These are phyloP conservation scores for Pseudocercospora pini-densiflorae DNA, from an alignment of 2,329 filamentous ascomycete genomes.

Conservation along the genomic window DNA sequence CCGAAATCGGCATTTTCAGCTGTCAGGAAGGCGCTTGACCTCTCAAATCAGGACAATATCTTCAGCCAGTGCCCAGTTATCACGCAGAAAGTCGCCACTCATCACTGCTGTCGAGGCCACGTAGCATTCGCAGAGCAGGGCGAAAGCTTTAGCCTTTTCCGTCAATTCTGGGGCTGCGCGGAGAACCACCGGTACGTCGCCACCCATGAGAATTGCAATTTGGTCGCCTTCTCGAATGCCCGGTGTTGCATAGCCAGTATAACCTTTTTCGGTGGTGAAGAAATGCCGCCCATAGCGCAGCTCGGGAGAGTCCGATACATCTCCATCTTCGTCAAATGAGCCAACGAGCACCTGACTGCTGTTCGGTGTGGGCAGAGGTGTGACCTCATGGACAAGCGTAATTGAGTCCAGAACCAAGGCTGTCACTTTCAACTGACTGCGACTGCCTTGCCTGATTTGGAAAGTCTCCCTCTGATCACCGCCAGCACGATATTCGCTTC, in stretches of 20 bases:
- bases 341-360: constrained; percentile 18
- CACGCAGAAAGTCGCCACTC: constrained; percentile 31
- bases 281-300: constrained; percentile 35
- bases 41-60: constrained; percentile 36
- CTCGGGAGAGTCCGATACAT: constrained; percentile 18
- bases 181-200: constrained; percentile 38
- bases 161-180: constrained; percentile 24
- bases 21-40: not conserved
- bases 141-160: constrained; percentile 26
- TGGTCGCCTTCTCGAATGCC: constrained; percentile 32
- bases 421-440: constrained; percentile 31
- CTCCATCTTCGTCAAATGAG: constrained; percentile 15
- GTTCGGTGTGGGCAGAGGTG: constrained; percentile 32
- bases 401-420: constrained; percentile 34
- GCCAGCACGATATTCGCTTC: constrained; percentile 34
- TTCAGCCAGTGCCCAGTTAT: constrained; percentile 27
- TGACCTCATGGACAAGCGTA: constrained; percentile 29
- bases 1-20: not conserved
- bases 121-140: constrained; percentile 38
- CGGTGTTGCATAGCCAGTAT: constrained; percentile 33
- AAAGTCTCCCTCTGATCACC: constrained; percentile 32
- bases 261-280: constrained; percentile 33
- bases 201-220: constrained; percentile 34
- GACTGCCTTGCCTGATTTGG: constrained; percentile 30
- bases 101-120: constrained; percentile 32